phyloP scores from a whole-genome alignment of 768 basidiomycete species.

The Lyophyllum atratum region DNA sequence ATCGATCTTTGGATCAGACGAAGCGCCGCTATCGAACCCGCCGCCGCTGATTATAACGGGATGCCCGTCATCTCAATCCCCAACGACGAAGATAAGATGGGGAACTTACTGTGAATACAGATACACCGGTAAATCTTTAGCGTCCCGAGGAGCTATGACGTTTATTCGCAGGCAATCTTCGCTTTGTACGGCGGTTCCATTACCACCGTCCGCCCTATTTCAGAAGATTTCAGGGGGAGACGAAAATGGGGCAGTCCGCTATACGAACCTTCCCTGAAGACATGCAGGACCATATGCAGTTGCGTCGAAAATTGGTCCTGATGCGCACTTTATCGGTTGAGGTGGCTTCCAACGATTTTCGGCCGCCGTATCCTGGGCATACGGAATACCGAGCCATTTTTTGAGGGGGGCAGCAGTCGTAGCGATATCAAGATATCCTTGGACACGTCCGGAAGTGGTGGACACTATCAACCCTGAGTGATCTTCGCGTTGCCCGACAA shows the following conservation, averaged over 20 bases:
- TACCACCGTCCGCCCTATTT: slow-evolving; percentile 31
- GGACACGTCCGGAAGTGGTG: slow-evolving; percentile 28
- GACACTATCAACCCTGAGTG: slow-evolving; percentile 5
- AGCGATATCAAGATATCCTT: slow-evolving; percentile 25
- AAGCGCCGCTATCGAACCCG: slow-evolving; percentile 36
- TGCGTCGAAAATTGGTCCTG: slow-evolving; percentile 24
- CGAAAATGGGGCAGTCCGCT: background rate
- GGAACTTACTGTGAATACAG: slow-evolving; percentile 28
- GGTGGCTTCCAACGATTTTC: slow-evolving; percentile 32
- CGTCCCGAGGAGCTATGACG: slow-evolving; percentile 40
- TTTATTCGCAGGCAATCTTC: slow-evolving; percentile 44
- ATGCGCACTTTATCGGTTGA: slow-evolving; percentile 14
- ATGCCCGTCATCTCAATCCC: background rate
- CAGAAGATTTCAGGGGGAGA: background rate
- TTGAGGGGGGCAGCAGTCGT: slow-evolving; percentile 20
- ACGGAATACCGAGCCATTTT: slow-evolving; percentile 34
- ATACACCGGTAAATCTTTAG: slow-evolving; percentile 30
- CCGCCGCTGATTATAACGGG: slow-evolving; percentile 26
- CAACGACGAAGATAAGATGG: background rate
- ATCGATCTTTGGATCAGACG: slow-evolving; percentile 36
- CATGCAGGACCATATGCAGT: slow-evolving; percentile 33
- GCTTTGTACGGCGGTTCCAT: slow-evolving; percentile 35
- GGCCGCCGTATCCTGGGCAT: slow-evolving; percentile 30
- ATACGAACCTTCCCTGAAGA: slow-evolving; percentile 30
- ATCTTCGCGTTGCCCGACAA: background rate